phyloP scores from a whole-genome alignment of 257 asterid genomes.

The Scutellaria baicalensis region DNA sequence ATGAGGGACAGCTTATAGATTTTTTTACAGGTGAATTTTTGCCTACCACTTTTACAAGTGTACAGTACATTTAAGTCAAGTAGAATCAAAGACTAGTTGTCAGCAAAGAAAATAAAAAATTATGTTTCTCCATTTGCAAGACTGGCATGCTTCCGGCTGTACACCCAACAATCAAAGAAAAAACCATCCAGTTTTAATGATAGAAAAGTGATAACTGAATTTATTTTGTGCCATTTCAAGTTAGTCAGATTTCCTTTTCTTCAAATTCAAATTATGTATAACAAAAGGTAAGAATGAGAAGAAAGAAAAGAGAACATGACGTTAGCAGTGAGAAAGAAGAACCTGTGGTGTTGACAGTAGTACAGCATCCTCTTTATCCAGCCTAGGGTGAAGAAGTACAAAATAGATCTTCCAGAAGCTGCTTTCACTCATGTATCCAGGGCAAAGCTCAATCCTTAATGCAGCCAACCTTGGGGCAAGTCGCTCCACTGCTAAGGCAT shows the following conservation, averaged over 20 bases:
- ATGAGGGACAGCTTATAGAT: background rate
- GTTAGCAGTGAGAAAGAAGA: conserved; percentile 4
- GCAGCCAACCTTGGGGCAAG: conserved; percentile 80
- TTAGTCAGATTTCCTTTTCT: background rate
- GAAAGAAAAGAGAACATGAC: background rate
- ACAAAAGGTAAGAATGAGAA: background rate
- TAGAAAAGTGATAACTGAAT: background rate
- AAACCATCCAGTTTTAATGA: background rate
- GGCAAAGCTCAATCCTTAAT: conserved; percentile 82
- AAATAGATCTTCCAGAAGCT: conserved; percentile 91
- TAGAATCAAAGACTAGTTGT: background rate
- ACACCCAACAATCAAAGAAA: background rate
- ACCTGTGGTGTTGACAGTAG: conserved; percentile 86
- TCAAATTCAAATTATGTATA: background rate
- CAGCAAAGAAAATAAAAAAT: background rate
- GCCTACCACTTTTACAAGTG: background rate
- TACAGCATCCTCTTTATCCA: conserved; percentile 52
- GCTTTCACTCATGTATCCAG: conserved; percentile 75
- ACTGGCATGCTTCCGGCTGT: background rate
- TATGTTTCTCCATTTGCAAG: background rate
- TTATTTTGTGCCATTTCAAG: background rate
- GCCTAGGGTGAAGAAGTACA: conserved; percentile 78
- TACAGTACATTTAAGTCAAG: background rate
- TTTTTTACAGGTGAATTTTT: background rate
- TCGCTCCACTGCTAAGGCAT: conserved; percentile 78